Evolutionary conservation across 78 protist species (phyloP).

Genomic region (Dictyostelium brefeldianum): DNA sequence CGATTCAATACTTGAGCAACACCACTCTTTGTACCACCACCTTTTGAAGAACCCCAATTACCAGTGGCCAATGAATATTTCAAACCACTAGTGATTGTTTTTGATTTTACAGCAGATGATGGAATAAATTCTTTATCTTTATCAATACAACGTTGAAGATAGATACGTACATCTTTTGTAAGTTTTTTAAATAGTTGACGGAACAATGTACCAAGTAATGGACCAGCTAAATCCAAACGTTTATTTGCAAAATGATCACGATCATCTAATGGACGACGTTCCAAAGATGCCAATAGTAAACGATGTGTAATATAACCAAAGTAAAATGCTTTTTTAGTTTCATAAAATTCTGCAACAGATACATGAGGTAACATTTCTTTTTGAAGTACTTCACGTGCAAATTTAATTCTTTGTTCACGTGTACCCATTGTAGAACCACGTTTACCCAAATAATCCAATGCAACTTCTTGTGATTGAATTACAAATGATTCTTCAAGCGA

Average conservation of each 20-base stretch:
- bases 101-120: constrained; percentile 17
- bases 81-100: constrained; percentile 94
- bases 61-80: constrained; percentile 97
- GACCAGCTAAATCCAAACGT: constrained; percentile 88
- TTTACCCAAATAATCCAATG: constrained; percentile 91
- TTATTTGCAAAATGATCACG: constrained; percentile 77
- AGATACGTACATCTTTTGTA: constrained; percentile 79
- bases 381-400: constrained; percentile 90
- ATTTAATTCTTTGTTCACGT: constrained; percentile 36
- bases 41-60: constrained; percentile 99
- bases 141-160: constrained; percentile 69
- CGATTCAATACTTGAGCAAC: constrained; percentile 97
- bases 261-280: constrained; percentile 72
- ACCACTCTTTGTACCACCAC: constrained; percentile 98
- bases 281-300: constrained; percentile 88
- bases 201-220: constrained; percentile 93
- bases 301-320: constrained; percentile 94
- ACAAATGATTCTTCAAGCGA: constrained; percentile 89
- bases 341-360: constrained; percentile 89
- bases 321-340: constrained; percentile 92
- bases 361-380: constrained; percentile 95
- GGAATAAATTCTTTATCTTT: constrained; percentile 82
- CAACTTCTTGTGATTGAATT: constrained; percentile 89
- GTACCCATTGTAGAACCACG: constrained; percentile 1
- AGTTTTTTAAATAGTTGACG: constrained; percentile 98